Evolutionary conservation across 495 filamentous ascomycete genomes (phyloP).

Genomic region (Parmelia sp.): DNA sequence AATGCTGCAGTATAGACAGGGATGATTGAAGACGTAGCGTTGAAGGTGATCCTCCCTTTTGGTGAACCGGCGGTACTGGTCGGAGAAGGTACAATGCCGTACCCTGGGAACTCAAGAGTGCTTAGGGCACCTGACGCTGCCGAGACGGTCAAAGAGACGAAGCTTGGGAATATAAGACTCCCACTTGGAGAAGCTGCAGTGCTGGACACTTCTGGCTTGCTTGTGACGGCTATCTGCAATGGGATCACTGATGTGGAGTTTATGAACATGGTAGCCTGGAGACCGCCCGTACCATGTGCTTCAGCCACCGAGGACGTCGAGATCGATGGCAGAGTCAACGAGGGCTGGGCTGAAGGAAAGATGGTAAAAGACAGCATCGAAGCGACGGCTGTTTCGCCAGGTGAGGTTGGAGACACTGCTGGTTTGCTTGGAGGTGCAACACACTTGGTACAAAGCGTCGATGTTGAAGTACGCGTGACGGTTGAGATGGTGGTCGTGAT

Average conservation of each 20-base stretch:
- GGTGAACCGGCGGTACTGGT: constrained; percentile 1
- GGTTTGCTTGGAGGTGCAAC: constrained; percentile 21
- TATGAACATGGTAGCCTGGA: background rate
- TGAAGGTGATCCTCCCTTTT: constrained; percentile 11
- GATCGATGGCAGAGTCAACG: background rate
- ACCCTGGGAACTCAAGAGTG: constrained; percentile 15
- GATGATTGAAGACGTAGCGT: constrained; percentile 20
- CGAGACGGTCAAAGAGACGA: constrained; percentile 8
- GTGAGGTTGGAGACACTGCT: background rate
- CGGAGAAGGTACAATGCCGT: constrained; percentile 21
- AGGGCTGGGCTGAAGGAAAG: background rate
- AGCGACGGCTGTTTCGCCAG: background rate
- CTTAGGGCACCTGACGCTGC: background rate
- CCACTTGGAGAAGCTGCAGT: constrained; percentile 1
- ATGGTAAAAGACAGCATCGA: background rate
- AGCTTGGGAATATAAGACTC: constrained; percentile 2
- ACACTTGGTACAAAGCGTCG: constrained; percentile 24
- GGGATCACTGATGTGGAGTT: background rate
- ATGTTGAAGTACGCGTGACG: constrained; percentile 20
- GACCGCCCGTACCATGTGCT: background rate
- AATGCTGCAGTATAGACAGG: constrained; percentile 25
- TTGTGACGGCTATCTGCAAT: background rate
- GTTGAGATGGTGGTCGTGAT: constrained; percentile 22
- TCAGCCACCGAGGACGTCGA: background rate
- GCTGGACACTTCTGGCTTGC: constrained; percentile 5